phyloP scores from a whole-genome alignment of 352 stramenopile genomes.

The Globisporangium abappressorium region DNA sequence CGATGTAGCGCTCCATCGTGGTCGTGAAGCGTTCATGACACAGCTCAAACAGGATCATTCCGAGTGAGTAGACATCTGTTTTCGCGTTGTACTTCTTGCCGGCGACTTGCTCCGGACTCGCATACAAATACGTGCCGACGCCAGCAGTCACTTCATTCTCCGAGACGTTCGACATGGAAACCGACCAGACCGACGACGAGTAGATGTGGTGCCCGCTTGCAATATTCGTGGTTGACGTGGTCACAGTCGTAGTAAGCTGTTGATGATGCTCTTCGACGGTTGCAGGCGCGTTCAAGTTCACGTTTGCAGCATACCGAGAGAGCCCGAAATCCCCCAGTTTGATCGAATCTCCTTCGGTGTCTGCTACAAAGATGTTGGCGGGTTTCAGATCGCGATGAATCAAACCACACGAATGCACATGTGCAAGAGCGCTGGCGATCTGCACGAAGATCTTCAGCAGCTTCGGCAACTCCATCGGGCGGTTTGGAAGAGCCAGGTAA shows the following conservation, averaged over 20 bases:
- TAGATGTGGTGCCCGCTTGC: constrained; percentile 23
- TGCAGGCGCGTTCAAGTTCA: constrained; percentile 51
- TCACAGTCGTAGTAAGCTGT: constrained; percentile 11
- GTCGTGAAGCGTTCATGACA: constrained; percentile 87
- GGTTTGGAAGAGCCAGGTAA: constrained; percentile 67
- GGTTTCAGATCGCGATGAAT: constrained; percentile 93
- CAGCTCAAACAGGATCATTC: constrained; percentile 92
- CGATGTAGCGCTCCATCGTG: constrained; percentile 88
- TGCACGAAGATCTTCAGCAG: constrained; percentile 88
- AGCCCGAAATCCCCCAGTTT: constrained; percentile 90
- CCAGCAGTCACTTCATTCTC: constrained; percentile 83
- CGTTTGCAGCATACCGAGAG: constrained; percentile 78
- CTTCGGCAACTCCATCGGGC: constrained; percentile 70
- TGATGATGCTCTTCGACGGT: constrained; percentile 32
- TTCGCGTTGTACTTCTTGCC: constrained; percentile 91
- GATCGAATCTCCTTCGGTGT: constrained; percentile 81
- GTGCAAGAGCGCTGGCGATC: constrained; percentile 86
- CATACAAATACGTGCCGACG: constrained; percentile 90
- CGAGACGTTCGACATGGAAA: constrained; percentile 58
- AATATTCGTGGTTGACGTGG: constrained; percentile 12
- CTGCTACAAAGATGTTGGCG: constrained; percentile 90
- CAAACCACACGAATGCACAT: constrained; percentile 87
- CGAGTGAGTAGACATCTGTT: constrained; percentile 89
- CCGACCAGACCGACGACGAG: constrained; percentile 57
- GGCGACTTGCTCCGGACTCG: constrained; percentile 87